Evolutionary conservation across 352 stramenopile species (phyloP), one percentile per base, ranked within the genome.

Genomic region (Phytophthora multivora): DNA sequence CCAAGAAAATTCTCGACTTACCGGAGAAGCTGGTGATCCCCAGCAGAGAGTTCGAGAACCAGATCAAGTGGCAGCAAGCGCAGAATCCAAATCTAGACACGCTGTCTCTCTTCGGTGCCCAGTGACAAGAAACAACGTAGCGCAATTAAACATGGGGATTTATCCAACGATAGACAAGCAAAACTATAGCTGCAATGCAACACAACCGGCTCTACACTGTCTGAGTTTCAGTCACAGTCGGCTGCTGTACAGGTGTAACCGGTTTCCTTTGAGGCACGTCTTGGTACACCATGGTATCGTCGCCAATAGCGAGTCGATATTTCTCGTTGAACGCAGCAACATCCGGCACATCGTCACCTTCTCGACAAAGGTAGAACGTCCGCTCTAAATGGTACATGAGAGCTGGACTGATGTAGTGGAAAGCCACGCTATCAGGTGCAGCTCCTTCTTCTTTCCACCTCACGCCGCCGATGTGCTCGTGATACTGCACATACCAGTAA

Each of bases 321-420:
- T 79, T 77, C 12, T 70, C 47, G 39, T 92, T 92, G 48, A 88
- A 90, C 23, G 61, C 68, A 31, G 57, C 57, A 13, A 90, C 54
- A 13, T 82, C 61, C 4, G 53, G 56, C 1, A 90, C 55, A 18
- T 86, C 69, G 13, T 85, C 77, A 42, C 47, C 67, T 41, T 69
- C 50, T 36, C 86, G 86, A 62, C 86, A 95, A 15, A 81, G 59
- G 63, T 93, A 93, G 0, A 95, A 66, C 12, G 71, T 72, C 9
- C 81, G 73, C 59, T 95, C 86, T 11, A 91, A 65, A 64, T 95
- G 83, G 57, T 88, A 89, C 86, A 95, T 95, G 41, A 91, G 68
- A 9, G 61, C 30, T 0, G 86, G 81, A 19, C 43, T 78, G 51
- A 91, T 74, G 63, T 95, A 95, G 66, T 95, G 86, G 55, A 91